Conservation (phyloP, 768 basidiomycete genomes). For the Gelatoporia subvermispora region DNA sequence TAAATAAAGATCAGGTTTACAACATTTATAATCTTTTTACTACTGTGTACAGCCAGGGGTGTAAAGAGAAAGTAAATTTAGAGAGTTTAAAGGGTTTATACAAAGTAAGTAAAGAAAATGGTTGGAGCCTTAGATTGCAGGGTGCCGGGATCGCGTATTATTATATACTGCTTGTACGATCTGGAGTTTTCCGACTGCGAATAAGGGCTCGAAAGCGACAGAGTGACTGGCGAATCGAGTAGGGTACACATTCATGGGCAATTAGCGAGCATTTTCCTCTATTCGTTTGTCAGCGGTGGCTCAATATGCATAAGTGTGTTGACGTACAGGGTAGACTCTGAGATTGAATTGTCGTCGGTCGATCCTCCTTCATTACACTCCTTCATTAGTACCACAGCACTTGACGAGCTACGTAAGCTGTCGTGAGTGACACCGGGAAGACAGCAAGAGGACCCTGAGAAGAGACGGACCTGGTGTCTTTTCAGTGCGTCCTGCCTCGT, state of each 20-base stretch:
- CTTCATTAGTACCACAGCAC: conserved; percentile 70
- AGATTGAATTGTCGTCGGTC: not conserved
- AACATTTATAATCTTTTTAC: too few species aligned
- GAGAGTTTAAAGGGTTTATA: too few species aligned
- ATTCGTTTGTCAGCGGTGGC: conserved; percentile 2
- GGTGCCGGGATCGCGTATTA: too few species aligned
- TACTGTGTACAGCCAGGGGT: too few species aligned
- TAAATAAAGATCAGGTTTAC: too few species aligned
- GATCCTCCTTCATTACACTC: conserved; percentile 15
- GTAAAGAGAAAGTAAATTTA: too few species aligned
- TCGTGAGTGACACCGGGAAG: conserved; percentile 20
- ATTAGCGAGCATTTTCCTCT: conserved; percentile 18
- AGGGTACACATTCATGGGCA: not conserved
- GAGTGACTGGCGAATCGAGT: too few species aligned
- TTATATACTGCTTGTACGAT: too few species aligned
- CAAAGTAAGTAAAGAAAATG: too few species aligned
- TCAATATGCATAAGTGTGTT: not conserved
- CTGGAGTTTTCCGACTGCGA: too few species aligned
- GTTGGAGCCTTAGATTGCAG: too few species aligned
- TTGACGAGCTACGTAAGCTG: conserved; percentile 54
- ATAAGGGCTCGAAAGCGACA: too few species aligned
- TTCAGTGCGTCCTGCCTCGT: conserved; percentile 84
- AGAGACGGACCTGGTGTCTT: conserved; percentile 67
- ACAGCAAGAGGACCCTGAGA: not conserved
- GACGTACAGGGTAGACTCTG: conserved; percentile 5